These are phyloP conservation scores for Perkinsus chesapeaki DNA, from an alignment of 169 alveolate genomes.

Conservation along the genomic window DNA sequence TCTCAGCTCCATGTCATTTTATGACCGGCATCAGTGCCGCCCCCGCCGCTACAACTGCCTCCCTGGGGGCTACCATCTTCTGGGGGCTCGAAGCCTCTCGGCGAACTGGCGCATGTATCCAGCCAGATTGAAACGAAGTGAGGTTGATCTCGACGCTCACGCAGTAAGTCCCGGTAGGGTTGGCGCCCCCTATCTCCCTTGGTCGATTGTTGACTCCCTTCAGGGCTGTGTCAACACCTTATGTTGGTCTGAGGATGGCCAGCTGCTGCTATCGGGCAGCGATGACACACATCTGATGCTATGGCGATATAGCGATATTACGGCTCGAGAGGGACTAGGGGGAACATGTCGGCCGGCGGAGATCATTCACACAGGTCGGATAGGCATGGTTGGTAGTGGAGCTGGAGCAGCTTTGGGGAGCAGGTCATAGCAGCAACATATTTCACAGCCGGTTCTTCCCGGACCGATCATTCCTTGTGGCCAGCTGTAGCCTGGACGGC, in stretches of 20 bases:
- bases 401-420: neutral
- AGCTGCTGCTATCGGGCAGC: neutral
- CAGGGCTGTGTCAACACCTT: neutral
- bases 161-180: neutral
- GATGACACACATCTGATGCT: neutral
- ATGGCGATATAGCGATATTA: neutral
- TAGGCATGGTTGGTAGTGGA: neutral
- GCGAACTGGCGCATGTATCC: neutral
- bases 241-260: neutral
- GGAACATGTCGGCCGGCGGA: neutral
- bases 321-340: neutral
- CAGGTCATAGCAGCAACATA: neutral
- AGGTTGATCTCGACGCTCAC: neutral
- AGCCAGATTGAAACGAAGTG: neutral
- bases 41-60: neutral
- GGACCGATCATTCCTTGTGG: neutral
- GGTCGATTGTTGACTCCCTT: neutral
- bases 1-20: neutral
- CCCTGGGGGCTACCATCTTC: neutral
- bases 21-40: neutral
- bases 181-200: neutral
- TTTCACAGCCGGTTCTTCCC: neutral
- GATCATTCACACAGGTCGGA: neutral
- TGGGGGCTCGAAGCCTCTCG: neutral
- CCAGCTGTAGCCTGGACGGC: neutral